phyloP scores from a whole-genome alignment of 2,329 filamentous ascomycete species.

The Conoideocrella luteorostrata region DNA sequence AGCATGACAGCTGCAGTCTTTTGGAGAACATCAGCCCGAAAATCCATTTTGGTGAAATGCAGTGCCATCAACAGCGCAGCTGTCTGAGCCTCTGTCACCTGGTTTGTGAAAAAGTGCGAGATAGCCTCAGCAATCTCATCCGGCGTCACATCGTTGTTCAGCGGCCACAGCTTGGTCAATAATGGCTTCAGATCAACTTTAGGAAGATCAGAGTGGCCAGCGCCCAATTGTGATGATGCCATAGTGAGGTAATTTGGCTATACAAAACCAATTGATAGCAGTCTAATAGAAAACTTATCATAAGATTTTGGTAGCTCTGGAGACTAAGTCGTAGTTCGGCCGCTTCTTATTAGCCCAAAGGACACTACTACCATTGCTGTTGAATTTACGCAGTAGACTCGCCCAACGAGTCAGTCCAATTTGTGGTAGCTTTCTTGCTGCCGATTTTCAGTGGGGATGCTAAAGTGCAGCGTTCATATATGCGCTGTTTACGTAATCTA shows the following conservation, averaged over 20 bases:
- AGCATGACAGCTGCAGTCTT: conserved; percentile 82
- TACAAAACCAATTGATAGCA: too few species aligned
- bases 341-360: too few species aligned
- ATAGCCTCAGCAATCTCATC: conserved; percentile 86
- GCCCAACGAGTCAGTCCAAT: not conserved
- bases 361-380: too few species aligned
- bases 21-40: conserved; percentile 76
- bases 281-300: too few species aligned
- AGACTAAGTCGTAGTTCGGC: too few species aligned
- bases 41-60: conserved; percentile 84
- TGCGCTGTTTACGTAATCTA: too few species aligned
- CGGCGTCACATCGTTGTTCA: conserved; percentile 53
- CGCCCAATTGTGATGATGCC: conserved; percentile 21
- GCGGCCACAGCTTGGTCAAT: conserved; percentile 65
- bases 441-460: too few species aligned
- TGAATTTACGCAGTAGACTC: not conserved
- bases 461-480: too few species aligned
- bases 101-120: conserved; percentile 84
- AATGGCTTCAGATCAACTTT: conserved; percentile 61
- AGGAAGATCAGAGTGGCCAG: conserved; percentile 23
- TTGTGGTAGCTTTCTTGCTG: too few species aligned
- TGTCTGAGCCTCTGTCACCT: conserved; percentile 80
- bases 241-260: conserved; percentile 16
- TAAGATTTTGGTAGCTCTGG: too few species aligned
- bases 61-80: conserved; percentile 83